A percentile compares a stretch with the other conserved stretches of the same genome.
Conservation (phyloP, 176 grass and related monocot genomes). For the Bonia amplexicaulis region DNA sequence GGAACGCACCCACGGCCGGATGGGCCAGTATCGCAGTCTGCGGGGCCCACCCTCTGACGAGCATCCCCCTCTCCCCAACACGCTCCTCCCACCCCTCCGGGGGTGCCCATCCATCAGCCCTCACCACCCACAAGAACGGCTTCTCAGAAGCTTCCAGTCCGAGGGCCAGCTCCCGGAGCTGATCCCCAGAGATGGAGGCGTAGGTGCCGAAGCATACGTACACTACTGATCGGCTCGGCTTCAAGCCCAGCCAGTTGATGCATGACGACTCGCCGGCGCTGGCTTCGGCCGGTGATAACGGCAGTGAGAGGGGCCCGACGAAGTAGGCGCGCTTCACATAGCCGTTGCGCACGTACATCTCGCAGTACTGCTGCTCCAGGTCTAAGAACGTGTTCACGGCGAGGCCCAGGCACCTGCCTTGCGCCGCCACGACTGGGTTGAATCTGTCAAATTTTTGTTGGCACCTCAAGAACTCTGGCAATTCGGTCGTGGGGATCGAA, state of each 20-base stretch:
- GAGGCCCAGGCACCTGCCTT: neutral
- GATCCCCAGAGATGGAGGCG: constrained; percentile 4
- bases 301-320: constrained; percentile 22
- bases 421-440: accelerated
- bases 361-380: constrained; percentile 25
- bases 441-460: neutral
- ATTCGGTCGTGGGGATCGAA: neutral
- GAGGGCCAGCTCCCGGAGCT: constrained; percentile 23
- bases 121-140: neutral
- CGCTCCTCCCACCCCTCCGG: neutral
- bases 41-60: constrained; percentile 26
- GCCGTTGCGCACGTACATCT: neutral
- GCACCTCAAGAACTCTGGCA: constrained; percentile 15
- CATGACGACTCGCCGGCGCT: neutral
- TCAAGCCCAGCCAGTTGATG: constrained; percentile 25
- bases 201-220: constrained; percentile 39
- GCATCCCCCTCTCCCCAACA: neutral
- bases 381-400: constrained; percentile 11
- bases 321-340: neutral
- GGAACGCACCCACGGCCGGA: constrained; percentile 24
- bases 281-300: neutral
- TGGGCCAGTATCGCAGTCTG: constrained; percentile 7
- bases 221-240: constrained; percentile 18
- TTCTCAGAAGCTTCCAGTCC: constrained; percentile 10
- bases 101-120: no score